phyloP scores from a whole-genome alignment of 768 basidiomycete species.

The Cyclocybe aegerita region DNA sequence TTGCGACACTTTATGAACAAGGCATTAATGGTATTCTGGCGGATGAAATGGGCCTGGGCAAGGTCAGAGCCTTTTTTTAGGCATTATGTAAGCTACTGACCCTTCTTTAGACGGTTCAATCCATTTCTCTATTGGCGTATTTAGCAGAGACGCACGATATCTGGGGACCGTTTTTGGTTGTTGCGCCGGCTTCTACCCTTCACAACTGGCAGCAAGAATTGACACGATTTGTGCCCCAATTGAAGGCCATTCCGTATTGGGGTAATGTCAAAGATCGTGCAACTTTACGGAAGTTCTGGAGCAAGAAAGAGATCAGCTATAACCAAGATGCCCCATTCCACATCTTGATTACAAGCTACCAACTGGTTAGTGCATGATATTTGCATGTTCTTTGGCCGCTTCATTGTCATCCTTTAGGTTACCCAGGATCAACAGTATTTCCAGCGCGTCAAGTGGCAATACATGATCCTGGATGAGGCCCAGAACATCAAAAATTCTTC shows the following conservation, averaged over 20 bases:
- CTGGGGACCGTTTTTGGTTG: slow-evolving; percentile 99
- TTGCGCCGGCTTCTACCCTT: slow-evolving; percentile 94
- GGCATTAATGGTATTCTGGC: slow-evolving; percentile 99
- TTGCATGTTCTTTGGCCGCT: background rate
- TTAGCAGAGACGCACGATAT: slow-evolving; percentile 97
- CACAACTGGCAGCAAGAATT: slow-evolving; percentile 99
- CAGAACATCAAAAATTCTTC: slow-evolving; percentile 99
- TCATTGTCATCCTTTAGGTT: slow-evolving; percentile 47
- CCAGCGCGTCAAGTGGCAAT: slow-evolving; percentile 98
- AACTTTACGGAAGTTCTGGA: slow-evolving; percentile 96
- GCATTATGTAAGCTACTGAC: background rate
- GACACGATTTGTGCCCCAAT: slow-evolving; percentile 88
- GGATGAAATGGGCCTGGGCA: slow-evolving; percentile 97
- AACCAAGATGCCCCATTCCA: slow-evolving; percentile 96
- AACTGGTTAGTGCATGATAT: slow-evolving; percentile 59
- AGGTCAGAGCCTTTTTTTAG: slow-evolving; percentile 42
- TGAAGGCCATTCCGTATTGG: slow-evolving; percentile 98
- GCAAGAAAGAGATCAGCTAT: slow-evolving; percentile 95
- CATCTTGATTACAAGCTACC: slow-evolving; percentile 95
- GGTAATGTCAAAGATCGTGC: slow-evolving; percentile 95
- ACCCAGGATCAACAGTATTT: slow-evolving; percentile 98
- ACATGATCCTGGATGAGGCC: slow-evolving; percentile 99
- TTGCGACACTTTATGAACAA: slow-evolving; percentile 96
- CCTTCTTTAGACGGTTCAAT: slow-evolving; percentile 84
- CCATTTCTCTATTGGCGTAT: slow-evolving; percentile 93